Conservation (phyloP, 2,329 filamentous ascomycete genomes). For the Penicillium sp. region DNA sequence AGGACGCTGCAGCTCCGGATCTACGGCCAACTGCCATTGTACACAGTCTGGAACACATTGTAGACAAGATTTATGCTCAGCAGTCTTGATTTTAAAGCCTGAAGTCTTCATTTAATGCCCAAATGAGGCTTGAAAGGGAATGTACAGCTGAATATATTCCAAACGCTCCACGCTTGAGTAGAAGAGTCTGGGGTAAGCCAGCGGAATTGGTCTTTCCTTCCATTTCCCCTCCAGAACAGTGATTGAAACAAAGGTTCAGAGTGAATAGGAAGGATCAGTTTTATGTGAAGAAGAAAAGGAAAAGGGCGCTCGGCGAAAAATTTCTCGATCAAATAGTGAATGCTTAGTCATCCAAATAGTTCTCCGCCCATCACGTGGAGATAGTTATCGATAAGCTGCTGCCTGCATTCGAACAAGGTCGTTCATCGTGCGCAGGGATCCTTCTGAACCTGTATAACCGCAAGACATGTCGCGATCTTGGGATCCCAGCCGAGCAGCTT, state of each 20-base stretch:
- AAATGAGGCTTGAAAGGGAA: slow-evolving; percentile 9
- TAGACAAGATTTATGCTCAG: slow-evolving; percentile 37
- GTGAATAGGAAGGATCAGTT: slow-evolving; percentile 49
- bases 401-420: slow-evolving; percentile 9
- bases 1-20: slow-evolving; percentile 55
- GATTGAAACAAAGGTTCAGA: slow-evolving; percentile 41
- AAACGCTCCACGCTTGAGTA: slow-evolving; percentile 42
- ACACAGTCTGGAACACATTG: slow-evolving; percentile 56
- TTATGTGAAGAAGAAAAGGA: slow-evolving; percentile 37
- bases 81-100: background rate
- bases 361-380: slow-evolving; percentile 16
- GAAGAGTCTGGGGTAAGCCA: slow-evolving; percentile 47
- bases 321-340: slow-evolving; percentile 20
- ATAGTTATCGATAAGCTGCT: slow-evolving; percentile 36
- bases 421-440: background rate
- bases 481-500: slow-evolving; percentile 37
- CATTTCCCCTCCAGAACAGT: slow-evolving; percentile 47
- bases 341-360: slow-evolving; percentile 12
- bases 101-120: no score
- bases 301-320: slow-evolving; percentile 20
- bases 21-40: slow-evolving; percentile 54
- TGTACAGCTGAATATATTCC: slow-evolving; percentile 48
- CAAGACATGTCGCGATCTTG: slow-evolving; percentile 19
- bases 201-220: slow-evolving; percentile 43
- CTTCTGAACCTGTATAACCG: slow-evolving; percentile 2